phyloP scores from a whole-genome alignment of 1,139 yeast genomes.

The Saccharomyces hybrid region DNA sequence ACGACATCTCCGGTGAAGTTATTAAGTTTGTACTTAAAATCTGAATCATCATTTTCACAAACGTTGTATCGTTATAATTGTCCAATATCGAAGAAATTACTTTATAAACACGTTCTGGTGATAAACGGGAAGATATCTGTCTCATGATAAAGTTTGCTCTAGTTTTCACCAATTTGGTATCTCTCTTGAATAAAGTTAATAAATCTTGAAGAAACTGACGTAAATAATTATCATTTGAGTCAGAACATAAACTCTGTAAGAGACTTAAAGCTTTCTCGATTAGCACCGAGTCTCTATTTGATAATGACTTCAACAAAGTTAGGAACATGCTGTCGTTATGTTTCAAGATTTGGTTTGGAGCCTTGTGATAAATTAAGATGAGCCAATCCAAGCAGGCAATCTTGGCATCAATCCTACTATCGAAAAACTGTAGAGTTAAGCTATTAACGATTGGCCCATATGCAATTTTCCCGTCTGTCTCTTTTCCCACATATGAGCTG shows the following conservation, averaged over 20 bases:
- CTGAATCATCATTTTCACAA: slow-evolving; percentile 76
- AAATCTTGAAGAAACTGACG: slow-evolving; percentile 68
- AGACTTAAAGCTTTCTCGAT: slow-evolving; percentile 57
- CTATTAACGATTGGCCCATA: slow-evolving; percentile 54
- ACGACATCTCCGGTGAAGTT: slow-evolving; percentile 76
- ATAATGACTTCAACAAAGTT: slow-evolving; percentile 69
- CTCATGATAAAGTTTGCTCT: slow-evolving; percentile 82
- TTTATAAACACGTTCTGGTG: slow-evolving; percentile 76
- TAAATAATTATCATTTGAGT: slow-evolving; percentile 73
- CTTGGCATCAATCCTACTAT: slow-evolving; percentile 73
- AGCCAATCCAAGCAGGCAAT: slow-evolving; percentile 90
- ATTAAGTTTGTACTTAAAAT: slow-evolving; percentile 79
- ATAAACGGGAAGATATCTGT: slow-evolving; percentile 72
- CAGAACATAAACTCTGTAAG: slow-evolving; percentile 69
- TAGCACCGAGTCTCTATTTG: slow-evolving; percentile 82
- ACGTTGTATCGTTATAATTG: slow-evolving; percentile 55
- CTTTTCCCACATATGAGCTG: slow-evolving; percentile 23
- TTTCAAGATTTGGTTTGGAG: slow-evolving; percentile 54
- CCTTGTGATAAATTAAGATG: slow-evolving; percentile 68
- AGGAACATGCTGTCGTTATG: slow-evolving; percentile 64
- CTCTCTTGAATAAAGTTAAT: slow-evolving; percentile 58
- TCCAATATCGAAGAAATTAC: slow-evolving; percentile 73
- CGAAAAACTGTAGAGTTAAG: slow-evolving; percentile 51
- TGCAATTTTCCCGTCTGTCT: slow-evolving; percentile 39
- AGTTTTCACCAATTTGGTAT: slow-evolving; percentile 53